Percentiles rank a stretch among this genome's conserved stretches.
phyloP scores from a whole-genome alignment of 1,139 yeast species.

The Blastobotrys proliferans region DNA sequence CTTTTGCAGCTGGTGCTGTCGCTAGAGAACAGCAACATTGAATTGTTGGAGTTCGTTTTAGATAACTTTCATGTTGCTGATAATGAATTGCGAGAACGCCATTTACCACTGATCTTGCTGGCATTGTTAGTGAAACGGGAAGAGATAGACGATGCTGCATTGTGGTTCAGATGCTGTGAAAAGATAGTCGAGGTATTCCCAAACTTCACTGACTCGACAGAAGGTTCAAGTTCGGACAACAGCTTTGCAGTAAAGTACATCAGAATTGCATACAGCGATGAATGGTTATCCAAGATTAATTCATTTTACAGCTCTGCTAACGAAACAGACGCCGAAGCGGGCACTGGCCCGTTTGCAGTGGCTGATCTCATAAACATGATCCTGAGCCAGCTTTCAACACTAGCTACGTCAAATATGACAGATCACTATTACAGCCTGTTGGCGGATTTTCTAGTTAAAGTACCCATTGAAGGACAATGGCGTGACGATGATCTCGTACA shows the following conservation, averaged over 20 bases:
- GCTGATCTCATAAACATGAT: not conserved
- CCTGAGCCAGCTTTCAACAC: not conserved
- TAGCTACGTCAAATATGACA: not conserved
- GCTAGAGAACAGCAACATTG: constrained; percentile 32
- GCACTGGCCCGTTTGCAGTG: constrained; percentile 1
- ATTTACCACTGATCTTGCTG: constrained; percentile 66
- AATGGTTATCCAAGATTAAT: constrained; percentile 3
- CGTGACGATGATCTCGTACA: constrained; percentile 34
- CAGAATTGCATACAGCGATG: not conserved
- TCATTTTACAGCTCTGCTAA: constrained; percentile 12
- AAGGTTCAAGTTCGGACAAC: not conserved
- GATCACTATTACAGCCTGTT: constrained; percentile 33
- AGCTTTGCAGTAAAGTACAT: not conserved
- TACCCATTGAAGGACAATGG: constrained; percentile 43
- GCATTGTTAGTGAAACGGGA: constrained; percentile 36
- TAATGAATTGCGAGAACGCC: constrained; percentile 77
- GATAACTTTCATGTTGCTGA: constrained; percentile 69
- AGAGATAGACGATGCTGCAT: constrained; percentile 8
- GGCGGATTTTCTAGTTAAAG: constrained; percentile 42
- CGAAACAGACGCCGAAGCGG: constrained; percentile 1
- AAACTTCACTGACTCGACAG: constrained; percentile 3
- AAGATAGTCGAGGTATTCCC: constrained; percentile 10
- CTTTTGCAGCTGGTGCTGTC: constrained; percentile 41
- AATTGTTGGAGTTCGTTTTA: constrained; percentile 55
- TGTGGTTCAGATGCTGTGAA: constrained; percentile 20